phyloP scores from a whole-genome alignment of 192 early-diverging fungal species.

The Coemansia sp. region DNA sequence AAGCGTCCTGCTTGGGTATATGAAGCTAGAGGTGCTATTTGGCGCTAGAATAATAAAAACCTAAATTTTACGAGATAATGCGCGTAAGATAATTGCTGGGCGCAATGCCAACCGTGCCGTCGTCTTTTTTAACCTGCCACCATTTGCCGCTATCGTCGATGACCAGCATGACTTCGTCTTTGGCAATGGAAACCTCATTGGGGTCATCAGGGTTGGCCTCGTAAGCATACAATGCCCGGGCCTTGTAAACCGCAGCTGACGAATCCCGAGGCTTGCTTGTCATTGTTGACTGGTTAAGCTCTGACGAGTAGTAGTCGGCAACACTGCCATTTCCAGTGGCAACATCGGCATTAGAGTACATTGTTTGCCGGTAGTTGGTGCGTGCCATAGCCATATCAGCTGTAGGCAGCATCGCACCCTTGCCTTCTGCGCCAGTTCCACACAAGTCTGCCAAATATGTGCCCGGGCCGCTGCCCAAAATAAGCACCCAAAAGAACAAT shows the following conservation, averaged over 20 bases:
- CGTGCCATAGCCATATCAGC: constrained; percentile 29
- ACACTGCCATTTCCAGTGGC: constrained; percentile 22
- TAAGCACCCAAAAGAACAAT: constrained; percentile 65
- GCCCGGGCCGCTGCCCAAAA: constrained; percentile 65
- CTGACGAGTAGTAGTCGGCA: constrained; percentile 48
- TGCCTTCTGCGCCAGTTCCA: constrained; percentile 34
- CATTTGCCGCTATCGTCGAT: constrained; percentile 92
- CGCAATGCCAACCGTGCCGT: constrained; percentile 81
- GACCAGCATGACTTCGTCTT: constrained; percentile 84
- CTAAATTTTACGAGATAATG: constrained; percentile 21
- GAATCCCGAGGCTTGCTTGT: constrained; percentile 37
- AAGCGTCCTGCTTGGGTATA: constrained; percentile 36
- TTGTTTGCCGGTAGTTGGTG: constrained; percentile 41
- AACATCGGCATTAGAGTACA: constrained; percentile 16
- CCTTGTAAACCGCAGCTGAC: constrained; percentile 57
- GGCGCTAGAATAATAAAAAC: constrained; percentile 18
- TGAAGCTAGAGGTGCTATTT: constrained; percentile 32
- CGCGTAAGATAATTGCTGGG: constrained; percentile 81
- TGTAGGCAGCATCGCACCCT: constrained; percentile 23
- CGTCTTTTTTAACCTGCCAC: constrained; percentile 88
- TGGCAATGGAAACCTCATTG: constrained; percentile 84
- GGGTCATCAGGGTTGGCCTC: constrained; percentile 87
- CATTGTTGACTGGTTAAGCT: constrained; percentile 36
- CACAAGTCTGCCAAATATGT: constrained; percentile 53
- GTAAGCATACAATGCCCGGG: constrained; percentile 73